Evolutionary conservation across 2,329 filamentous ascomycete genomes (phyloP).

Genomic region (Tolypocladium cylindrosporum): DNA sequence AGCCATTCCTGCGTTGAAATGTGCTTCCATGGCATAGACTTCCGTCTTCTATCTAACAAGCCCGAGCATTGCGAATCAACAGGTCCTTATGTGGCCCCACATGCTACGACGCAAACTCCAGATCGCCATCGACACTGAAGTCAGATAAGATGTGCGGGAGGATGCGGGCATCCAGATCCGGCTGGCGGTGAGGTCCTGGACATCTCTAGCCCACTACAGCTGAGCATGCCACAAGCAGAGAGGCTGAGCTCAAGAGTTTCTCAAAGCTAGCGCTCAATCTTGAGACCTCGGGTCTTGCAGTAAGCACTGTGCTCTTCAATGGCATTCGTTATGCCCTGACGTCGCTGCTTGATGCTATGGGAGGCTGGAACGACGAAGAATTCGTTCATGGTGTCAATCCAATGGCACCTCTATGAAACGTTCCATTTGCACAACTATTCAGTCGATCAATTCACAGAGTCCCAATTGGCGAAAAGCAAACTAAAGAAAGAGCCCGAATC

Average conservation of each 20-base stretch:
- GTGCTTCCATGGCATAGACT: not conserved
- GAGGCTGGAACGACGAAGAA: not conserved
- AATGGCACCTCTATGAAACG: not conserved
- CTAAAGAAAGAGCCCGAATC: too few species aligned
- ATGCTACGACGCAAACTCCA: not conserved
- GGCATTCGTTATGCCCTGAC: too few species aligned
- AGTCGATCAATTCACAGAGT: not conserved
- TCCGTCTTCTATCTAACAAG: not conserved
- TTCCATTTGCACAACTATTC: not conserved
- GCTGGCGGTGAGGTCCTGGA: not conserved
- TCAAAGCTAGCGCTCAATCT: not conserved
- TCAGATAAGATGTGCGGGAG: not conserved
- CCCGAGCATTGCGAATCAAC: not conserved
- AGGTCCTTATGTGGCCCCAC: not conserved
- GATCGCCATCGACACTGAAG: not conserved
- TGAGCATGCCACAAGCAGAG: not conserved
- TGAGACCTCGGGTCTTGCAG: not conserved
- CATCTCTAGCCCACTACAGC: not conserved
- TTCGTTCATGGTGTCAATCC: not conserved
- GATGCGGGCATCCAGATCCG: not conserved
- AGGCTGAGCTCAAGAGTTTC: not conserved
- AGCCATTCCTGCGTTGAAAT: not conserved
- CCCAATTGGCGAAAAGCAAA: not conserved
- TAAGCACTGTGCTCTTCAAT: not conserved
- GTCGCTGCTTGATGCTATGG: not conserved